A percentile compares a stretch with the other conserved stretches of the same genome.
phyloP scores from a whole-genome alignment of 495 filamentous ascomycete genomes.

The Rhypophila decipiens region DNA sequence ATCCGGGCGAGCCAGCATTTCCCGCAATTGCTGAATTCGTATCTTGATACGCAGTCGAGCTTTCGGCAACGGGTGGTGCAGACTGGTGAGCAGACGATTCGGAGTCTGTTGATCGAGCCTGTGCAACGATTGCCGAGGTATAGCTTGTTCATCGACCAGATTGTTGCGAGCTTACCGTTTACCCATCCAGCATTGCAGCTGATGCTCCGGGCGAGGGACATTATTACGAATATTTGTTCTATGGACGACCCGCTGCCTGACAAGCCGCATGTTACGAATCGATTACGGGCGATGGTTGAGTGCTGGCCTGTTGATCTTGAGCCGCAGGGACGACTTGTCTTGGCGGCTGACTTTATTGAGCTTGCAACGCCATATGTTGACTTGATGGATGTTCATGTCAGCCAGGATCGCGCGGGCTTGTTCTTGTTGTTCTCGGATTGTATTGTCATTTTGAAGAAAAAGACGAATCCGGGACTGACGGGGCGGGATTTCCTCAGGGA shows the following conservation, averaged over 20 bases:
- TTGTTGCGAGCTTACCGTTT: slow-evolving; percentile 73
- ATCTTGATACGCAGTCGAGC: slow-evolving; percentile 70
- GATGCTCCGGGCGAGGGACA: slow-evolving; percentile 79
- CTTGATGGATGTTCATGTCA: slow-evolving; percentile 6
- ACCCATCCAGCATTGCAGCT: slow-evolving; percentile 73
- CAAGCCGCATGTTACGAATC: slow-evolving; percentile 62
- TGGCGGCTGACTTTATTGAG: slow-evolving; percentile 76
- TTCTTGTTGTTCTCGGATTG: slow-evolving; percentile 81
- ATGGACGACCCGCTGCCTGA: slow-evolving; percentile 64
- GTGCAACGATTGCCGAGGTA: slow-evolving; percentile 94
- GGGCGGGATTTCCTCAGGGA: slow-evolving; percentile 77
- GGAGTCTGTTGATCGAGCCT: slow-evolving; percentile 92
- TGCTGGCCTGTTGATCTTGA: slow-evolving; percentile 71
- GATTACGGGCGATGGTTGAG: slow-evolving; percentile 67
- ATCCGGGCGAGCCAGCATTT: slow-evolving; percentile 81
- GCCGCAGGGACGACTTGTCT: slow-evolving; percentile 73
- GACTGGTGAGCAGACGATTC: slow-evolving; percentile 82
- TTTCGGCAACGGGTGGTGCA: slow-evolving; percentile 73
- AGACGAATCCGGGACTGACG: slow-evolving; percentile 51
- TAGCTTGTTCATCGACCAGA: slow-evolving; percentile 92
- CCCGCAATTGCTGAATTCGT: slow-evolving; percentile 66
- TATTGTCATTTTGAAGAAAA: slow-evolving; percentile 68
- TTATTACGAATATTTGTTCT: slow-evolving; percentile 92
- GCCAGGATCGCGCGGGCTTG: slow-evolving; percentile 52
- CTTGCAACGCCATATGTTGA: slow-evolving; percentile 62